These are phyloP conservation scores for Erysimum cheiri DNA, from an alignment of 441 rosid species.

Conservation along the genomic window DNA sequence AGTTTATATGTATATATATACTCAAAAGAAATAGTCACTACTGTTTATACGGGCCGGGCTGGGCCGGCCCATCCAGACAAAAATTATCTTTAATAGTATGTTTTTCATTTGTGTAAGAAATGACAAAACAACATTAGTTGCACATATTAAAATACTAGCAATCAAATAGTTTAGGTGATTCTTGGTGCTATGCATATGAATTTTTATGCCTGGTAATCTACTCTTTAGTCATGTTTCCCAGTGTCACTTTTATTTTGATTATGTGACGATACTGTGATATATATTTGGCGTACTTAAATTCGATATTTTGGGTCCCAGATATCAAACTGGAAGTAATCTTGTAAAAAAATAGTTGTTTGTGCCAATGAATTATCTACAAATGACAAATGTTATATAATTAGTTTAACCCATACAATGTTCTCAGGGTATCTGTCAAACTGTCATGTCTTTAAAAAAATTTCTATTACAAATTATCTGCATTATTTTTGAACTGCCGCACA, in stretches of 20 bases:
- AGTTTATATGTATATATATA: no score
- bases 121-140: not conserved
- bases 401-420: slow-evolving; percentile 21
- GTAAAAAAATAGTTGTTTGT: not conserved
- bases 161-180: not conserved
- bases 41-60: no score
- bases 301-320: not conserved
- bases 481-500: slow-evolving; percentile 31
- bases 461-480: slow-evolving; percentile 12
- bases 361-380: slow-evolving; percentile 16
- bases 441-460: slow-evolving; percentile 17
- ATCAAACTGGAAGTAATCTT: not conserved
- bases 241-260: not conserved
- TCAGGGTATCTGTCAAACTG: slow-evolving; percentile 26
- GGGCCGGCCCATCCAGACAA: no score
- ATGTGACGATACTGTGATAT: not conserved
- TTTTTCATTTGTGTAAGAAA: not conserved
- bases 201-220: not conserved
- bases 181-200: not conserved
- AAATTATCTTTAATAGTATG: not conserved
- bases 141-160: not conserved
- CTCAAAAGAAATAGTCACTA: no score
- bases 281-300: not conserved
- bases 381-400: slow-evolving; percentile 6
- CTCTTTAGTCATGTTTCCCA: not conserved